Evolutionary conservation across 257 asterid species (phyloP), one percentile per base, ranked within the genome.

Genomic region (Ligustrum vulgare): DNA sequence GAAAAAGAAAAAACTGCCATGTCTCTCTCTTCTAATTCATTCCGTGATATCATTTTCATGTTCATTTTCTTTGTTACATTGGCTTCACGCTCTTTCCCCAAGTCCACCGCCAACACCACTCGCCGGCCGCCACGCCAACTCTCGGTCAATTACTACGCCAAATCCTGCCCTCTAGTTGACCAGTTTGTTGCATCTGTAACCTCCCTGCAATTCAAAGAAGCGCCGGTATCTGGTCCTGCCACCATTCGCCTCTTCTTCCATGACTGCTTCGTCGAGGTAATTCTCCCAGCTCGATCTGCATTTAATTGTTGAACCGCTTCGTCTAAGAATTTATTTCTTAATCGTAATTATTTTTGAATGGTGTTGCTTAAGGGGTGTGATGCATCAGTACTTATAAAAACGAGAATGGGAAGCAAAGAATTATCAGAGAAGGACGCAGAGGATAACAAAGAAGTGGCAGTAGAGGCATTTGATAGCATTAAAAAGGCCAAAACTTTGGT

Each of bases 231-330:
- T 2, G 98, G 83, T 9, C 99, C 99, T 13, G 98, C 97, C 75
- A 92, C 98, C 80, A 89, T 94, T 69, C 97, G 99, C 60, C 99
- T 94, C 78, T 92, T 94, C 89, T 94, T 94, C 88, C 98, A 94
- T 67, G 99, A 94, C 77, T 94, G 99, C 82, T 92, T 94, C 56
- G 98, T 94, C 37, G 90, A 89, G 72, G 90, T 86, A 84, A 77
- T 67, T 25, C 45, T 25, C 72, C 45, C 4, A 34, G 5, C 28
- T 35, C n/a, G n/a, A n/a, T n/a, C 13, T 7, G 3, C 12, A 35
- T 69, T 69, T 16, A 8, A 22, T 2, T 8, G 34, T 22, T 67
- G 23, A 6, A 49, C 3, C 9, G 16, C 23, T 22, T 28, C 6
- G 2, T 69, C 28, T 69, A 28, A 28, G 31, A 28, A 28, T 28